These are phyloP conservation scores for Acer campestre DNA, from an alignment of 345 rosid genomes.

Conservation along the genomic window DNA sequence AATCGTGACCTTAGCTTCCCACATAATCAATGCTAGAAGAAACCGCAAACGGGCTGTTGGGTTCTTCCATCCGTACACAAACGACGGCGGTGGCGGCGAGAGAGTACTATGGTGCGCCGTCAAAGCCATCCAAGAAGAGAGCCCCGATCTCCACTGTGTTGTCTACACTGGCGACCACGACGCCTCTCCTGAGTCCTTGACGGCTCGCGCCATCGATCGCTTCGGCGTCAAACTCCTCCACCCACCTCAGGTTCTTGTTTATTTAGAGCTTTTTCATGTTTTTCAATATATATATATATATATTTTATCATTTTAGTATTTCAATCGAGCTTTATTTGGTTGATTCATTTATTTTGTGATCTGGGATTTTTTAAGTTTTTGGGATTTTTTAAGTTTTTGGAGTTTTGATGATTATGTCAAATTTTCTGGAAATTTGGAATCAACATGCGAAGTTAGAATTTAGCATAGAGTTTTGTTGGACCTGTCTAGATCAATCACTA, in stretches of 20 bases:
- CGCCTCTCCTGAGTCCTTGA: conserved; percentile 58
- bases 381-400: too few relatives aligned
- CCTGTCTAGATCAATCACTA: too few relatives aligned
- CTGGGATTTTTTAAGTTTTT: neutral
- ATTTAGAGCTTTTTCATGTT: neutral
- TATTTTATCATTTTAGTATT: too few relatives aligned
- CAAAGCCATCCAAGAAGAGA: conserved; percentile 82
- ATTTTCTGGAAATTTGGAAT: conserved; percentile 3
- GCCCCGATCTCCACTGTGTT: conserved; percentile 62
- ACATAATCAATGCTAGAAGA: conserved; percentile 42
- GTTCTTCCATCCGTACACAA: conserved; percentile 93
- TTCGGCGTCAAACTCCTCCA: conserved; percentile 72
- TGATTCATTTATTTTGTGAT: neutral
- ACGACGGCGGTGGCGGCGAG: conserved; percentile 99
- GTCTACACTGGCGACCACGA: conserved; percentile 83
- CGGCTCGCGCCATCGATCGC: conserved; percentile 73
- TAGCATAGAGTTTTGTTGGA: too few relatives aligned
- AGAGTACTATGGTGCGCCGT: conserved; percentile 97
- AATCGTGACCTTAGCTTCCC: conserved; percentile 36
- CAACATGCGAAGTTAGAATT: too few relatives aligned
- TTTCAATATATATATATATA: too few relatives aligned
- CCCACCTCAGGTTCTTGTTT: conserved; percentile 61
- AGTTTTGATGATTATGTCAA: neutral
- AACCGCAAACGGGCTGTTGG: conserved; percentile 57
- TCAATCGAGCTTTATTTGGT: neutral